A percentile compares a stretch with the other conserved stretches of the same genome.
These are phyloP conservation scores for Smittium culicis DNA, from an alignment of 371 early-diverging fungal species.

Conservation along the genomic window DNA sequence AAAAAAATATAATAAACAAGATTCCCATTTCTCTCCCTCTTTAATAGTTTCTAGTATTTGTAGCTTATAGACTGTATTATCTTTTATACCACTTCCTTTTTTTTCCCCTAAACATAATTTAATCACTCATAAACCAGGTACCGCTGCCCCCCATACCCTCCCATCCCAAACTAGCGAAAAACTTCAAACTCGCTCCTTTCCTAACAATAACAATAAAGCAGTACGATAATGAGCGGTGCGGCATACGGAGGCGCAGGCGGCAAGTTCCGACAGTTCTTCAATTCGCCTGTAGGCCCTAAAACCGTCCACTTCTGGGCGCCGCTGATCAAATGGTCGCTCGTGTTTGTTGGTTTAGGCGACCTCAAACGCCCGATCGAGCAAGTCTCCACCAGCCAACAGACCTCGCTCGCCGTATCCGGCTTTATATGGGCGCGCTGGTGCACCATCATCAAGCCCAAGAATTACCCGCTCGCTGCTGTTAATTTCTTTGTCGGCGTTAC, in stretches of 20 bases:
- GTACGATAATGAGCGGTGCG: slow-evolving; percentile 1
- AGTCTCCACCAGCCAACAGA: slow-evolving; percentile 43
- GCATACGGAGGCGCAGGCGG: too few species aligned
- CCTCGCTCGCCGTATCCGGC: slow-evolving; percentile 84
- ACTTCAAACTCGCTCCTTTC: too few species aligned
- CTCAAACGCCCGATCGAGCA: slow-evolving; percentile 82
- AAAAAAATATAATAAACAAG: too few species aligned
- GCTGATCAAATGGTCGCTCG: slow-evolving; percentile 75
- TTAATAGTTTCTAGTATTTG: too few species aligned
- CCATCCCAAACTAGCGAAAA: too few species aligned
- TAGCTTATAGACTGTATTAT: too few species aligned
- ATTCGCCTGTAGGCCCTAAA: slow-evolving; percentile 73
- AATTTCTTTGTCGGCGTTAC: slow-evolving; percentile 87
- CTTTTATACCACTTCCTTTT: too few species aligned
- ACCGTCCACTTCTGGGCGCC: slow-evolving; percentile 86
- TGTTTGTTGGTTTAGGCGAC: slow-evolving; percentile 88
- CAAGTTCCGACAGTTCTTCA: slow-evolving; percentile 49
- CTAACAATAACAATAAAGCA: too few species aligned
- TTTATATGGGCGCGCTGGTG: slow-evolving; percentile 94
- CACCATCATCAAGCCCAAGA: slow-evolving; percentile 79
- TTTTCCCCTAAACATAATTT: too few species aligned
- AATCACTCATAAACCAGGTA: too few species aligned
- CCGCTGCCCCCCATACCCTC: too few species aligned
- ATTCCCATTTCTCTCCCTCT: too few species aligned
- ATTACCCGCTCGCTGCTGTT: slow-evolving; percentile 74